Evolutionary conservation across 164 flowering plant species (phyloP).

Genomic region (Houttuynia cordata): DNA sequence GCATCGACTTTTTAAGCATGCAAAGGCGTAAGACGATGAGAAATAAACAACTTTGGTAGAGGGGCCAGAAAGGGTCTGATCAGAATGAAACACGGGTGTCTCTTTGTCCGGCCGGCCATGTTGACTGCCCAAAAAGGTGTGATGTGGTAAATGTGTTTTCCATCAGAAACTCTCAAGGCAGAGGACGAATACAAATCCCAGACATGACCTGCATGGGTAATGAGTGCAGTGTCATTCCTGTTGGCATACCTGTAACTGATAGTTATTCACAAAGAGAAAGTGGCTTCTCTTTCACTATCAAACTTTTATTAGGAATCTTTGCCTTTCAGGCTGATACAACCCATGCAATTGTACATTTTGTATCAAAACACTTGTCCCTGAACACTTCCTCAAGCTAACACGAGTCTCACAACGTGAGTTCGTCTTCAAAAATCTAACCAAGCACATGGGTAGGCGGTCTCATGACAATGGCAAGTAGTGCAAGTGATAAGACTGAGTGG

Average conservation of each 20-base stretch:
- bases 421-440: background rate
- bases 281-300: background rate
- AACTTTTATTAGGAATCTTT: too few relatives aligned
- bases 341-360: background rate
- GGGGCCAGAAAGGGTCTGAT: background rate
- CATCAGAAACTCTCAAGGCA: background rate
- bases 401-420: too few relatives aligned
- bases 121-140: background rate
- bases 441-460: background rate
- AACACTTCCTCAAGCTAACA: too few relatives aligned
- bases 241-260: background rate
- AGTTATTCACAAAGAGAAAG: background rate
- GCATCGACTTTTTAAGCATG: background rate
- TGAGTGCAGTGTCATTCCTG: background rate
- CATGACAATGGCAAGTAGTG: background rate
- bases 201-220: background rate
- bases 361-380: background rate
- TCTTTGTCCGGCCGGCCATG: constrained; percentile 1
- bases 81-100: constrained; percentile 5
- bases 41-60: background rate
- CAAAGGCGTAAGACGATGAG: background rate
- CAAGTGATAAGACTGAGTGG: background rate
- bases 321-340: background rate
- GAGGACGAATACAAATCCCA: background rate
- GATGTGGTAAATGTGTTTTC: background rate